These are phyloP conservation scores for Clohesyomyces aquaticus DNA, from an alignment of 495 filamentous ascomycete genomes.

Conservation along the genomic window DNA sequence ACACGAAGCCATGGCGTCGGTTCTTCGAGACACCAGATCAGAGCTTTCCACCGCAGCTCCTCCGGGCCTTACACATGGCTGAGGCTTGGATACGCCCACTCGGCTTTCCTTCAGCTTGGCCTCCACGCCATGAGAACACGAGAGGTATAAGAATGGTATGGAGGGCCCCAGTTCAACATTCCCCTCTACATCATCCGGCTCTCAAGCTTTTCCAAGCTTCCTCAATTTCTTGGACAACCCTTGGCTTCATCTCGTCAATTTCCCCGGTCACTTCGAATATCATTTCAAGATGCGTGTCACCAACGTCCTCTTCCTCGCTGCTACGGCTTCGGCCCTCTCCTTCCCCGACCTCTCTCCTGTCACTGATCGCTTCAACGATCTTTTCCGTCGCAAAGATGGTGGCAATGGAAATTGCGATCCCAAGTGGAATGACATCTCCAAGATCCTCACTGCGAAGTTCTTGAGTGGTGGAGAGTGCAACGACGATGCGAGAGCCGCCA, in stretches of 20 bases:
- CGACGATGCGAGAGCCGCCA: conserved; percentile 34
- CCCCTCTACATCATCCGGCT: background rate
- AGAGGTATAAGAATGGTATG: conserved; percentile 1
- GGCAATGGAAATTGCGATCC: conserved; percentile 17
- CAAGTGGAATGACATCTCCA: conserved; percentile 32
- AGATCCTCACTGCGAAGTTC: conserved; percentile 29
- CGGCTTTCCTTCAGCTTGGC: background rate
- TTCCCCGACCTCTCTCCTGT: conserved; percentile 21
- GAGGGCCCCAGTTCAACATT: background rate
- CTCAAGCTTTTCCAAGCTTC: conserved; percentile 20
- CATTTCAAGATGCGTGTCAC: conserved; percentile 25
- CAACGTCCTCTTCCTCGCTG: conserved; percentile 22
- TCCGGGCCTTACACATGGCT: background rate
- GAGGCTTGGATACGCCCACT: background rate
- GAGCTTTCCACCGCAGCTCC: background rate
- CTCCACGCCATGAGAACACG: background rate
- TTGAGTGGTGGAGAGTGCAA: conserved; percentile 37
- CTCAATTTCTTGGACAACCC: background rate
- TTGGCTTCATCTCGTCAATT: background rate
- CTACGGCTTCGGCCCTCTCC: conserved; percentile 25
- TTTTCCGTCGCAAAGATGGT: conserved; percentile 20
- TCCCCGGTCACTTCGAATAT: conserved; percentile 39
- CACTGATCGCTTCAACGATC: conserved; percentile 8
- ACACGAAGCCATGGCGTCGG: background rate
- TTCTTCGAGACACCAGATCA: background rate